These are phyloP conservation scores for Fusarium solani-melongenae DNA, from an alignment of 2,329 filamentous ascomycete species.

Conservation along the genomic window DNA sequence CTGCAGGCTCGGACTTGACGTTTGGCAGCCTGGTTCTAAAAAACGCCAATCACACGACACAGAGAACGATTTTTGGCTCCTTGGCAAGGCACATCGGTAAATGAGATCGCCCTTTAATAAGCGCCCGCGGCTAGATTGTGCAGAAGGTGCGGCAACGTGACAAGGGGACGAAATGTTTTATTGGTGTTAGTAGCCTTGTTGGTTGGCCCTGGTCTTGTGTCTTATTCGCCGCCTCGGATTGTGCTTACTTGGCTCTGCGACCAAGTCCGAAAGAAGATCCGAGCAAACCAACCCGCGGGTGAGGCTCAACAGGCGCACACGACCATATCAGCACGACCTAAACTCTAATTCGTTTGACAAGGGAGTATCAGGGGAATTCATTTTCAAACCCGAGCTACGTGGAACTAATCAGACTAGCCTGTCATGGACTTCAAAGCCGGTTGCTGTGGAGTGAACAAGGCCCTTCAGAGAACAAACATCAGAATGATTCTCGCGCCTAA, in stretches of 20 bases:
- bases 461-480: background rate
- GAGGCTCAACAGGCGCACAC: background rate
- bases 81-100: background rate
- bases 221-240: background rate
- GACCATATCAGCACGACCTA: background rate
- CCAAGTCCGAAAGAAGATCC: background rate
- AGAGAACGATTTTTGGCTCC: background rate
- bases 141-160: background rate
- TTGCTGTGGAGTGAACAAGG: background rate
- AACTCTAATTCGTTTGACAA: background rate
- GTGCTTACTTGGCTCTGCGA: background rate
- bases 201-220: background rate
- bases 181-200: background rate
- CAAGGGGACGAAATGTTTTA: background rate
- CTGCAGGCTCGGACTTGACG: background rate
- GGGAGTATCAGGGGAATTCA: background rate
- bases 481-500: background rate
- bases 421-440: background rate
- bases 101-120: background rate
- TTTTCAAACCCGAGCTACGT: background rate
- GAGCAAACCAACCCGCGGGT: background rate
- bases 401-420: background rate
- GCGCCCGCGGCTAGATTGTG: background rate
- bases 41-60: background rate
- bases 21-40: background rate